Conservation (phyloP, 768 basidiomycete species). For the Candolleomyces aberdarensis region DNA sequence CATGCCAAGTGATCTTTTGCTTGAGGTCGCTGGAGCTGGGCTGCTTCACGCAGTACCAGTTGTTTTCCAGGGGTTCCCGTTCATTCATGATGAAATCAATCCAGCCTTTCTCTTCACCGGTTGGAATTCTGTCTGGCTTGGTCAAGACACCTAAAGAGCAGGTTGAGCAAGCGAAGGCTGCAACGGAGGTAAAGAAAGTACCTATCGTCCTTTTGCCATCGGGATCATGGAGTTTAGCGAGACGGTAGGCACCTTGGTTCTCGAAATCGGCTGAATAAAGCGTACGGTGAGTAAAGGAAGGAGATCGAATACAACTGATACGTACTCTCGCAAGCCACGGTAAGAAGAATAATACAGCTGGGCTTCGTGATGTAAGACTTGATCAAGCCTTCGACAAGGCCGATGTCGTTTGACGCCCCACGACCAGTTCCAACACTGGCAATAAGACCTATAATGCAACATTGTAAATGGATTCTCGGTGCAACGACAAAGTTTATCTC, state of each 20-base stretch:
- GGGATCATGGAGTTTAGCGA: constrained; percentile 59
- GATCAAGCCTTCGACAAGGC: constrained; percentile 57
- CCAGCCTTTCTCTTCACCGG: constrained; percentile 56
- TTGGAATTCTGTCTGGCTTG: constrained; percentile 66
- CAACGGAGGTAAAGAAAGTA: constrained; percentile 22
- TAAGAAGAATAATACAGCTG: constrained; percentile 62
- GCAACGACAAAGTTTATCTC: not conserved
- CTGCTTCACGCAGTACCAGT: constrained; percentile 61
- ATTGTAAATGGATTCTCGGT: not conserved
- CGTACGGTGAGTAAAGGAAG: not conserved
- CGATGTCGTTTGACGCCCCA: constrained; percentile 54
- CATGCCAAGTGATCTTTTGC: constrained; percentile 51
- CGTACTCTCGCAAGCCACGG: constrained; percentile 65
- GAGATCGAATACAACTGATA: not conserved
- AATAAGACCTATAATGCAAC: constrained; percentile 45
- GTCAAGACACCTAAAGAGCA: constrained; percentile 58
- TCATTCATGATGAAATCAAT: constrained; percentile 54
- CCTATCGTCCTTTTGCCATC: constrained; percentile 69
- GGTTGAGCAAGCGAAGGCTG: not conserved
- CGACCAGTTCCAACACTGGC: constrained; percentile 46
- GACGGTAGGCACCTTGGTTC: constrained; percentile 70
- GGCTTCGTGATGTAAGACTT: constrained; percentile 56
- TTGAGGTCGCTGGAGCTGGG: constrained; percentile 49
- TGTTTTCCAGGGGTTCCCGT: constrained; percentile 45
- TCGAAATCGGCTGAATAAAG: constrained; percentile 64